Percentiles rank a stretch among this genome's conserved stretches.
phyloP scores from a whole-genome alignment of 306 rosid genomes.

The Begonia masoniana region DNA sequence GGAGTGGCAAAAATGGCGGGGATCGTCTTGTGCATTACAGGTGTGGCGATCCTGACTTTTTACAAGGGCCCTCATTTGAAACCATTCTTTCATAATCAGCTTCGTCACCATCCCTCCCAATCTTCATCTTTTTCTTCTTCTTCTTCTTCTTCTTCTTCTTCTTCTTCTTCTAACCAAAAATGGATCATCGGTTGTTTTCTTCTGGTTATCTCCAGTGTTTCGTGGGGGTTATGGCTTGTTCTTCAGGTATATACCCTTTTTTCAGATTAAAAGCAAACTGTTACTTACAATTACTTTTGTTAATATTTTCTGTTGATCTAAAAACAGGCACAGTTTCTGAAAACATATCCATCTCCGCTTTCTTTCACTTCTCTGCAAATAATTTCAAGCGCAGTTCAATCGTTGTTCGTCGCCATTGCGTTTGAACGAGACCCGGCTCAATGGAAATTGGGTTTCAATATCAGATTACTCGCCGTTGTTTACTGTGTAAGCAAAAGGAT shows the following conservation, averaged over 20 bases:
- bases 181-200: slow-evolving; percentile 50
- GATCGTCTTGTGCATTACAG: slow-evolving; percentile 29
- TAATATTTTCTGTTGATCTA: too few species aligned
- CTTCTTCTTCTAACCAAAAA: slow-evolving; percentile 13
- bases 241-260: slow-evolving; percentile 26
- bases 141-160: slow-evolving; percentile 11
- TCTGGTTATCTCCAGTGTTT: slow-evolving; percentile 17
- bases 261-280: too few species aligned
- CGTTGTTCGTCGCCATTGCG: slow-evolving; percentile 45
- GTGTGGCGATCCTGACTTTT: slow-evolving; percentile 37
- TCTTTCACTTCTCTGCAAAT: slow-evolving; percentile 64
- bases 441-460: slow-evolving; percentile 69
- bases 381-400: slow-evolving; percentile 46
- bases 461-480: slow-evolving; percentile 49
- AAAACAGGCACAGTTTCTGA: slow-evolving; percentile 41
- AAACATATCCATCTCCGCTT: slow-evolving; percentile 61
- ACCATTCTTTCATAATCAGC: slow-evolving; percentile 10
- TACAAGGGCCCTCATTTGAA: slow-evolving; percentile 44
- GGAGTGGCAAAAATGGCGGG: slow-evolving; percentile 46
- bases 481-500: slow-evolving; percentile 39
- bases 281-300: too few species aligned
- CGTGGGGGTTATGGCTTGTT: slow-evolving; percentile 43
- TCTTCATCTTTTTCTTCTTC: neutral
- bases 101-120: slow-evolving; percentile 7
- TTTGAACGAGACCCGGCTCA: slow-evolving; percentile 52